A percentile compares a stretch with the other conserved stretches of the same genome.
These are phyloP conservation scores for Trichoderma asperellum DNA, from an alignment of 2,329 filamentous ascomycete species.

Conservation along the genomic window DNA sequence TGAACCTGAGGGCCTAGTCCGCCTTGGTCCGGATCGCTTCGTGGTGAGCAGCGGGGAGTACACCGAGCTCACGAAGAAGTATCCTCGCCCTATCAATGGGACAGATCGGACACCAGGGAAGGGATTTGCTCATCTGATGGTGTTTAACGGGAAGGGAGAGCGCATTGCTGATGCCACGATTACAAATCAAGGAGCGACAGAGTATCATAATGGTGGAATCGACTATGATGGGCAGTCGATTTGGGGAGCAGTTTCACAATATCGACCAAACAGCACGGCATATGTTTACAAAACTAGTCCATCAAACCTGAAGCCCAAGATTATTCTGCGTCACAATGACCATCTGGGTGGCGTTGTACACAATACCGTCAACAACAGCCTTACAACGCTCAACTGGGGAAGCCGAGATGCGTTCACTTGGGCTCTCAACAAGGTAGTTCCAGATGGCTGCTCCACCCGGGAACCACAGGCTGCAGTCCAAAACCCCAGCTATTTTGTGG, in stretches of 20 bases:
- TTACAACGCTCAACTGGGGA: conserved; percentile 54
- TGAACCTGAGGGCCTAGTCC: conserved; percentile 55
- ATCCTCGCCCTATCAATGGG: conserved; percentile 52
- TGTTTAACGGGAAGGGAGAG: conserved; percentile 49
- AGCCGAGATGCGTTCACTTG: conserved; percentile 46
- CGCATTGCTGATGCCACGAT: conserved; percentile 51
- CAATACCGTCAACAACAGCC: conserved; percentile 40
- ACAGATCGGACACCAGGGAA: conserved; percentile 52
- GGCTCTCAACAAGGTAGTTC: conserved; percentile 34
- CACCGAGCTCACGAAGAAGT: conserved; percentile 45
- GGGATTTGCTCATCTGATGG: conserved; percentile 51
- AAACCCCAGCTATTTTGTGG: conserved; percentile 51
- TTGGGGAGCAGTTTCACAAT: conserved; percentile 53
- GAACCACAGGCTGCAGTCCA: conserved; percentile 31
- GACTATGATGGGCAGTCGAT: conserved; percentile 53
- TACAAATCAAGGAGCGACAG: conserved; percentile 42
- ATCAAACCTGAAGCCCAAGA: conserved; percentile 40
- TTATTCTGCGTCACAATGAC: conserved; percentile 45
- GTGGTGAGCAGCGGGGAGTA: conserved; percentile 52
- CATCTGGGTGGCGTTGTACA: conserved; percentile 54
- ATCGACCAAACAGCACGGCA: conserved; percentile 52
- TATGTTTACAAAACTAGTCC: conserved; percentile 48
- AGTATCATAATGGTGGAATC: conserved; percentile 54
- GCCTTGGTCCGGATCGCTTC: conserved; percentile 48
- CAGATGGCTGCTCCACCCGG: conserved; percentile 32